These are phyloP conservation scores for Trichoderma sp. DNA, from an alignment of 2,329 filamentous ascomycete genomes.

Conservation along the genomic window DNA sequence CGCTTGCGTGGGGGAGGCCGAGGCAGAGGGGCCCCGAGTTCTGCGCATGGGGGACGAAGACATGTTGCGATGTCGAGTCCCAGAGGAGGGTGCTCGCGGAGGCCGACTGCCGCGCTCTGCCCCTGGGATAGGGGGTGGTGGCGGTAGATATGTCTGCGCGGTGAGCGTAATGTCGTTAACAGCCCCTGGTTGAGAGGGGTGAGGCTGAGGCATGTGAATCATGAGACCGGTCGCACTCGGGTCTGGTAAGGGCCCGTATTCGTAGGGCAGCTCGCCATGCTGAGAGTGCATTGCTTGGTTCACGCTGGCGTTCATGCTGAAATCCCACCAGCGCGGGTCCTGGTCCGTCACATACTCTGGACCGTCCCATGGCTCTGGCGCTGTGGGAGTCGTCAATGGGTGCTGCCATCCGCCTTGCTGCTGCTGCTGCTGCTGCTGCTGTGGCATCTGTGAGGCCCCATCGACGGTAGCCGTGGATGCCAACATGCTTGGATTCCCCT, in stretches of 20 bases:
- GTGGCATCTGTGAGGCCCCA: slow-evolving; percentile 20
- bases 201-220: slow-evolving; percentile 57
- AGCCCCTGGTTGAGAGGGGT: slow-evolving; percentile 38
- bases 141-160: slow-evolving; percentile 41
- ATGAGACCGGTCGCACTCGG: slow-evolving; percentile 46
- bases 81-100: slow-evolving; percentile 57
- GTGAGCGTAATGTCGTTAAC: slow-evolving; percentile 40
- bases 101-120: slow-evolving; percentile 47
- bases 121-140: slow-evolving; percentile 36
- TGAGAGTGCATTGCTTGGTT: slow-evolving; percentile 46
- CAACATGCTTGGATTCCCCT: background rate
- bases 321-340: slow-evolving; percentile 33
- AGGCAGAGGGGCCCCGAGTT: slow-evolving; percentile 43
- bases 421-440: slow-evolving; percentile 24
- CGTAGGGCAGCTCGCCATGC: slow-evolving; percentile 45
- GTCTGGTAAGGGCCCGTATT: slow-evolving; percentile 40
- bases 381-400: slow-evolving; percentile 31
- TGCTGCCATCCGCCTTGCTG: slow-evolving; percentile 28
- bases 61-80: slow-evolving; percentile 48
- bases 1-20: slow-evolving; percentile 45
- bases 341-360: slow-evolving; percentile 36
- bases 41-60: slow-evolving; percentile 47
- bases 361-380: slow-evolving; percentile 31
- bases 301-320: slow-evolving; percentile 37
- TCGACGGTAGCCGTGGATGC: background rate